phyloP scores from a whole-genome alignment of 1,284 basidiomycete species.

The Ganoderma sp. region DNA sequence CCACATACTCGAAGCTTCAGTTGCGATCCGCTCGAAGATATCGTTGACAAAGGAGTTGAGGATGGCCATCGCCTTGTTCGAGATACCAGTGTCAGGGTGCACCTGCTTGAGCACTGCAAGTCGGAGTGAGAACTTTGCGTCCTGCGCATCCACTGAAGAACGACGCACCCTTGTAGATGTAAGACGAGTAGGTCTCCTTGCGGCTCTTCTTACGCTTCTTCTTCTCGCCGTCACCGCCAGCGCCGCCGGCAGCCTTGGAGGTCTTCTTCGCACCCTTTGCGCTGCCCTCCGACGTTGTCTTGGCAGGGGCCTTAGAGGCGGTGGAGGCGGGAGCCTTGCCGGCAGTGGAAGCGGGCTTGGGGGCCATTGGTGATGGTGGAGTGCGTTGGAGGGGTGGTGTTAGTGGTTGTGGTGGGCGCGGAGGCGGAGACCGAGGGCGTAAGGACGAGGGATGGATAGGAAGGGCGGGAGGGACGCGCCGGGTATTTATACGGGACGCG shows the following conservation, averaged over 20 bases:
- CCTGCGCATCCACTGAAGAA: slow-evolving; percentile 27
- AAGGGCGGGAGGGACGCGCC: slow-evolving; percentile 12
- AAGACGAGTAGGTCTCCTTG: slow-evolving; percentile 93
- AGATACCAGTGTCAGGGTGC: slow-evolving; percentile 96
- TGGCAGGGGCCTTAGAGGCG: slow-evolving; percentile 79
- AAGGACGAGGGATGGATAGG: slow-evolving; percentile 26
- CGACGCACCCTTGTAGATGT: slow-evolving; percentile 88
- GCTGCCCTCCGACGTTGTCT: slow-evolving; percentile 57
- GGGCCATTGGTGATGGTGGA: slow-evolving; percentile 36
- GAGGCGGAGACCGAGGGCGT: slow-evolving; percentile 22
- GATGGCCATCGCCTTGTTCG: slow-evolving; percentile 97
- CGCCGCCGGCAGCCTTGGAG: slow-evolving; percentile 57
- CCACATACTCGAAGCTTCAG: slow-evolving; percentile 81
- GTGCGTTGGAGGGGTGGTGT: slow-evolving; percentile 13
- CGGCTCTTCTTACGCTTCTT: slow-evolving; percentile 92
- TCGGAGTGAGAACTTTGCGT: slow-evolving; percentile 6
- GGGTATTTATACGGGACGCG: slow-evolving; percentile 41
- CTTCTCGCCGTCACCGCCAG: slow-evolving; percentile 62
- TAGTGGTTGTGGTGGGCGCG: slow-evolving; percentile 13
- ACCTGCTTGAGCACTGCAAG: slow-evolving; percentile 68
- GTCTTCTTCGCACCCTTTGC: slow-evolving; percentile 88
- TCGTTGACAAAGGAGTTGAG: slow-evolving; percentile 94
- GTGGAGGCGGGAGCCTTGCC: slow-evolving; percentile 62
- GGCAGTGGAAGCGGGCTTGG: slow-evolving; percentile 56
- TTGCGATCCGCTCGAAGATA: slow-evolving; percentile 93